Base-by-base conservation (phyloP, 768 basidiomycete genomes). In the Cyclocybe cylindracea region DNA sequence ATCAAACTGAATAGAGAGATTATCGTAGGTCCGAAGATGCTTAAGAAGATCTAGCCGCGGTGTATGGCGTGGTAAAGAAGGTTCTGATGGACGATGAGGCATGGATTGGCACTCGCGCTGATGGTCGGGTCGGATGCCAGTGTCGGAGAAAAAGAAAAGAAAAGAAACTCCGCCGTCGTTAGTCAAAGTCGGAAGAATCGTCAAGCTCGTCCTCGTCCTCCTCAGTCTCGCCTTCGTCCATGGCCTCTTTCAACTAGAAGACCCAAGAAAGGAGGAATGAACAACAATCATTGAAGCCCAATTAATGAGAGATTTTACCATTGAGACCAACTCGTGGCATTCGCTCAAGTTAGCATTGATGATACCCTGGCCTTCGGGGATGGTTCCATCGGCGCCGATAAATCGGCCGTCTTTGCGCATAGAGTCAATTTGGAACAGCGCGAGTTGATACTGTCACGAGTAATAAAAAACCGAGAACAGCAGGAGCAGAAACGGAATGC, bases 321-420 rank as follows among this genome's bases (percentile, higher is more conserved):
- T 96, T 72, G 94, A 94, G 10, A 98, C 76, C 49, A 98, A 73
- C 67, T 98, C 96, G 63, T 98, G 96, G 53, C 94, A 96, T 70
- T 98, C 96, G 57, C 89, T 94, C 45, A 98, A 73, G 68, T 98
- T 94, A 3, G 96, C 95, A 79, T 94, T 94, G 47, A 98, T 80
- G 60, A 96, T 93, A 10, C 92, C 96, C 66, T 98, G 96, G 2
- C 96, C 96, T 67, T 98, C 96, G 1, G 96, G 96, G 58, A 98
- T 83, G 24, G 79, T 75, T 1, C 96, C 95, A 61, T 97, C 95
- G 13, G 82, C 77, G 18, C 92, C 91, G 19, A 94, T 73, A 62
- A 98, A 98, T 63, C 91, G 94, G 38, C 96, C 97, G 54, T 99
- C 97, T 68, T 86, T 87, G 40, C 95, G 81, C 75, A 97, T 75